phyloP scores from a whole-genome alignment of 441 rosid genomes.

The Cnidoscolus chayamansa region DNA sequence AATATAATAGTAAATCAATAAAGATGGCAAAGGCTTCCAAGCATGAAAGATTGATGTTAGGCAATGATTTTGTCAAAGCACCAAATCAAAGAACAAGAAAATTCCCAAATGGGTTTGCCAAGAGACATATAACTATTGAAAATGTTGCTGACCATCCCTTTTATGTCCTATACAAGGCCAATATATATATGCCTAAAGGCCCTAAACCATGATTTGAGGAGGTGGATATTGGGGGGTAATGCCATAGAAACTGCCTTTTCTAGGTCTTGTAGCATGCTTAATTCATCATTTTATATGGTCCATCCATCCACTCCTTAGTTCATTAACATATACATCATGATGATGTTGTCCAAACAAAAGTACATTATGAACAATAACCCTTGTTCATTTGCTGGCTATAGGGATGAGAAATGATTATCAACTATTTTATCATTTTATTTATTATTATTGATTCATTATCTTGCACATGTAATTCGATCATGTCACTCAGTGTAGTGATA shows the following conservation, averaged over 20 bases:
- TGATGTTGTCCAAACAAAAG: slow-evolving; percentile 32
- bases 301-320: slow-evolving; percentile 12
- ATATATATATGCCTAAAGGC: not conserved
- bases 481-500: slow-evolving; percentile 8
- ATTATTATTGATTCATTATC: slow-evolving; percentile 17
- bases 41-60: slow-evolving; percentile 36
- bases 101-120: slow-evolving; percentile 17
- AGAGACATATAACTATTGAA: slow-evolving; percentile 22
- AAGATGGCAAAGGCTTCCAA: slow-evolving; percentile 28
- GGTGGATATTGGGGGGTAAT: slow-evolving; percentile 11
- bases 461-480: slow-evolving; percentile 28
- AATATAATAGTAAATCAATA: slow-evolving; percentile 8
- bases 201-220: slow-evolving; percentile 23
- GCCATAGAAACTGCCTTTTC: not conserved
- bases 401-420: slow-evolving; percentile 26
- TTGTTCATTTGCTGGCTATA: slow-evolving; percentile 26
- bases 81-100: slow-evolving; percentile 19
- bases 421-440: slow-evolving; percentile 11
- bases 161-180: not conserved
- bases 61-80: slow-evolving; percentile 50
- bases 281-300: slow-evolving; percentile 29
- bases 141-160: slow-evolving; percentile 21
- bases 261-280: slow-evolving; percentile 29
- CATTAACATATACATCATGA: slow-evolving; percentile 22
- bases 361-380: slow-evolving; percentile 24